These are phyloP conservation scores for Globisporangium barbulae DNA, from an alignment of 352 stramenopile genomes.

Conservation along the genomic window DNA sequence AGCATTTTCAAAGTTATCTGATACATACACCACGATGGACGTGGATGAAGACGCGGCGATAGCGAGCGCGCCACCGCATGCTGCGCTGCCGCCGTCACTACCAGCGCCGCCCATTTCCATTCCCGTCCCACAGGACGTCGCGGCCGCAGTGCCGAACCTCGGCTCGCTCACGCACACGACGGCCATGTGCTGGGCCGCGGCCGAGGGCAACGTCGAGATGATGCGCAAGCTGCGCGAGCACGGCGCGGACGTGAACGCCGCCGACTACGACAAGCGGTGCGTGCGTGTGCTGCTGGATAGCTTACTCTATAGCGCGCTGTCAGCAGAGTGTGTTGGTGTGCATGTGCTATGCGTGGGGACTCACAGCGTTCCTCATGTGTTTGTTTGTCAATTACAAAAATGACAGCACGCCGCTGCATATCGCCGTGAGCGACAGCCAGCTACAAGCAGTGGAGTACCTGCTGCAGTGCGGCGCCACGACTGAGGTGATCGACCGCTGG, in stretches of 20 bases:
- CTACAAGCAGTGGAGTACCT: slow-evolving; percentile 56
- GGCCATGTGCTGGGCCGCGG: slow-evolving; percentile 75
- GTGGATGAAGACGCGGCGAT: neutral
- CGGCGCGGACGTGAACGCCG: slow-evolving; percentile 64
- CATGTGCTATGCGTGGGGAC: neutral
- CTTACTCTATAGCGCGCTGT: neutral
- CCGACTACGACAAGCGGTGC: slow-evolving; percentile 78
- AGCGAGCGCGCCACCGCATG: neutral
- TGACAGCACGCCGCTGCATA: slow-evolving; percentile 67
- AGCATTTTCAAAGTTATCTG: too few relatives aligned
- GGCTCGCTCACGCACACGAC: slow-evolving; percentile 47
- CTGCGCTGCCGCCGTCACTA: neutral
- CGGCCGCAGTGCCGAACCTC: slow-evolving; percentile 16
- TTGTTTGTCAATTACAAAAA: neutral
- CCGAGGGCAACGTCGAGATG: slow-evolving; percentile 55
- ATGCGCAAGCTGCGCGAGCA: slow-evolving; percentile 57
- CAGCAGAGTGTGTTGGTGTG: neutral
- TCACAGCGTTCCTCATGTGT: neutral
- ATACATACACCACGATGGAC: too few relatives aligned
- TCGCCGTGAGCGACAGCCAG: slow-evolving; percentile 67
- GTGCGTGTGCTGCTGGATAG: neutral
- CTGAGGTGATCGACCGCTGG: slow-evolving; percentile 62
- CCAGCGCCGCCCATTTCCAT: neutral
- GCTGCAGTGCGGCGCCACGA: slow-evolving; percentile 50
- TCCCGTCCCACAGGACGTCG: neutral